Base-by-base conservation (phyloP, 2,329 filamentous ascomycete species). In the Pyrenophora teres region DNA sequence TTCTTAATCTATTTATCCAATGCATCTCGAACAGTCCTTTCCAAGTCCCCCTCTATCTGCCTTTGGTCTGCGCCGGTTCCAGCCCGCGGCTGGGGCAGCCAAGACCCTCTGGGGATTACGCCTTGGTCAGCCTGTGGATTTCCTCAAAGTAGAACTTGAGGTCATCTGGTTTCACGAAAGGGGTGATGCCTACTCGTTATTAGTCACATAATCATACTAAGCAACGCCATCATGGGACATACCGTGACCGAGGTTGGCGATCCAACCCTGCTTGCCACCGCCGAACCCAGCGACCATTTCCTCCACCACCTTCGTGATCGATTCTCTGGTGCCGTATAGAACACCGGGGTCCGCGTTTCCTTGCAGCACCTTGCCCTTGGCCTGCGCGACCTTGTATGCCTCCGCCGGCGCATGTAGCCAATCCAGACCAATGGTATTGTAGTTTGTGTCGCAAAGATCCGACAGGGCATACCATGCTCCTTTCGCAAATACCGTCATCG, bases 401-500 rank as follows among this genome's bases (percentile, higher is more conserved):
- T 94, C 86, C 2, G 87, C 87, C 9, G 94, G 89, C 65, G 94
- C 91, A 66, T 97, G 89, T 40, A 95, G 81, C 94, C 94, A 99
- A 76, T 99, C 94, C 60, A 99, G 80, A 4, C 94, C 91, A 50
- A 99, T 89, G 32, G 97, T 91, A 68, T 97, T 85, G 79, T 97
- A 99, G 35, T 92, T 92, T 13, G 92, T 84, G 67, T 92, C 80
- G 77, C 92, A 97, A 16, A 94, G 83, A 27, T 89, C 86, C 63
- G 97, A 90, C 41, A 99, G 81, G 3, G 92, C 91, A 74, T 96
- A 94, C 90, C 94, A 97, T 9, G 94, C 93, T 9, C 94, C 94
- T 79, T 99, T 99, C 31, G 94, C 92, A 74, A 99, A 99, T 19
- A 97, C 92, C 4, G 92, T 95, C 92, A 97, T 97, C 3, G 94